Base-by-base conservation (phyloP, 805 yeast genomes). In the Torulaspora delbrueckii region DNA sequence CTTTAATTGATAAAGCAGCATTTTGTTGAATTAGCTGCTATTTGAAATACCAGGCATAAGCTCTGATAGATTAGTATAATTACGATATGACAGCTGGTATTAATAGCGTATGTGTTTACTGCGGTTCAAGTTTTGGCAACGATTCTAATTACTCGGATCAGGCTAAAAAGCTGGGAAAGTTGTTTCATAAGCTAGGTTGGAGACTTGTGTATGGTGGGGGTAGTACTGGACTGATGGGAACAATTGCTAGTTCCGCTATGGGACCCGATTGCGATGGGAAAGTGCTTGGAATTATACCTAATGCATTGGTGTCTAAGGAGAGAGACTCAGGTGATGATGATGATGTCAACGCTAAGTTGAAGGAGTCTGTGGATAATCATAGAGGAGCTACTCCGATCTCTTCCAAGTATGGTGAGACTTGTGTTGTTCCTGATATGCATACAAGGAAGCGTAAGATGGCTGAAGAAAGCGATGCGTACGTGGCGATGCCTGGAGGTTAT, bases 201-300 rank as follows among this genome's bases (percentile, higher is more conserved):
- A 87, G 87, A 3, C 68, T 87, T 33, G 91, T 87, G 8, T 87
- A 88, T 58, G 96, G 96, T 38, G 96, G 96, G 32, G 96, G 96
- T 16, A 81, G 91, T 27, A 84, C 89, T 1, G 91, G 93, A 3
- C 63, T 86, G 41, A 86, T 86, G 90, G 93, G 93, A 8, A 72
- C 78, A 3, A 78, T 86, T 46, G 90, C 91, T 8, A 73, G 77
- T 45, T 75, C 84, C 1, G 76, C 81, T 37, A 78, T 80, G 53
- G 67, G 65, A 2, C 56, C 59, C 40, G 74, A 62, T 23, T 44
- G 50, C 13, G 63, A 61, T 24, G 89, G 87, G 3, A 75, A 78
- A 47, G 96, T 86, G 30, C 88, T 84, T 55, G 96, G 96, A 5
- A 76, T 87, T 55, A 87, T 88, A 46, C 96, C 96, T n/a, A 78